Evolutionary conservation across 306 rosid genomes (phyloP), one percentile per base, ranked within the genome.

Genomic region (Citrullus amarus): DNA sequence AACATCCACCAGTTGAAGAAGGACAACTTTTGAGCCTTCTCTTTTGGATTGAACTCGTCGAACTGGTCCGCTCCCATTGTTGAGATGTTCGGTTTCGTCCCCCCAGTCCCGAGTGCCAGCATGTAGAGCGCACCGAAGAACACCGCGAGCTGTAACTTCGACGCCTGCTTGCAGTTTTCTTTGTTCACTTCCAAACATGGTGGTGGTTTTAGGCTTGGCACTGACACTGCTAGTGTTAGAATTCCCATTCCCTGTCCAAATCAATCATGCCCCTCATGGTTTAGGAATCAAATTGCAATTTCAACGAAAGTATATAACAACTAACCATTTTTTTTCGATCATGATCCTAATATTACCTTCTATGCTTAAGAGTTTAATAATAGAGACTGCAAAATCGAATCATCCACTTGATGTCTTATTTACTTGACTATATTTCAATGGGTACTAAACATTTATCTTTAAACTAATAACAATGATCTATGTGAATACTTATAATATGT

Each of bases 1-100:
- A 95, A 95, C 96, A 92, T 89, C 98, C 98, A 95, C 98, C 98
- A 95, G 25, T 95, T 95, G 88, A 95, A 95, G 88, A 95, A 95
- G 3, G 97, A 95, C 3, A 89, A 88, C 77, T 95, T 95, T 0
- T 85, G 85, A 9, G 81, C 78, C 80, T 95, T 95, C 87, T 95
- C 98, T 63, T 83, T 73, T 6, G 92, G 90, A 32, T 95, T 66
- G 36, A 92, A 92, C 6, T 95, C 97, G 59, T 95, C 98, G 58
- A 95, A 95, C 32, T 95, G 98, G 82, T 95, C 98, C 4, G 98
- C 97, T 1, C 98, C 98, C n/a, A 92, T 89, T 56, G 98, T 90
- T 10, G 97, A 95, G 9, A 95, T 95, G 77, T 95, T 95, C 39
- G 98, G 97, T 32, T 95, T 92, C 13, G 98, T 95, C 6, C 97